These are phyloP conservation scores for Avicennia marina DNA, from an alignment of 257 asterid genomes.

Conservation along the genomic window DNA sequence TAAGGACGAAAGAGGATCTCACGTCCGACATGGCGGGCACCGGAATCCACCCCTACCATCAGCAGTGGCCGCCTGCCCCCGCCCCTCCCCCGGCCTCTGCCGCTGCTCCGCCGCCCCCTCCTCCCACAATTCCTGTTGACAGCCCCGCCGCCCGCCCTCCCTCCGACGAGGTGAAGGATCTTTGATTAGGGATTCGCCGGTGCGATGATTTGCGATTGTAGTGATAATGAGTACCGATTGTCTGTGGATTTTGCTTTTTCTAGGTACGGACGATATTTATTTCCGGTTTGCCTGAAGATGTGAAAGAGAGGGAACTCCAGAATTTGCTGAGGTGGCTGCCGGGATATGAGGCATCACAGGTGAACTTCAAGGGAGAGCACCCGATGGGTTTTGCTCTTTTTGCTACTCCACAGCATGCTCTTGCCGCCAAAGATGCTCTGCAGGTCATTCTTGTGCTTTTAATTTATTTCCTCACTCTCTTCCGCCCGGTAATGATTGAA, in stretches of 20 bases:
- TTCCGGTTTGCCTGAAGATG: constrained; percentile 95
- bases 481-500: too few species aligned
- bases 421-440: constrained; percentile 92
- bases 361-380: constrained; percentile 89
- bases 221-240: not conserved
- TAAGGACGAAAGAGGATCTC: too few species aligned
- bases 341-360: constrained; percentile 99
- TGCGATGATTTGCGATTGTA: too few species aligned
- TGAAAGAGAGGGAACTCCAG: constrained; percentile 94
- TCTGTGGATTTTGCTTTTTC: not conserved
- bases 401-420: constrained; percentile 69
- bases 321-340: constrained; percentile 92
- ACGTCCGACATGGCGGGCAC: constrained; percentile 42
- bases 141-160: constrained; percentile 11
- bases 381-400: constrained; percentile 98
- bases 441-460: constrained; percentile 38
- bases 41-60: constrained; percentile 63
- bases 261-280: constrained; percentile 82
- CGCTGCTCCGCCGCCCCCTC: constrained; percentile 23
- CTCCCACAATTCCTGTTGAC: constrained; percentile 28
- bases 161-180: constrained; percentile 16
- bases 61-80: constrained; percentile 50
- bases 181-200: too few species aligned
- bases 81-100: constrained; percentile 32
- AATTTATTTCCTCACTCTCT: not conserved